Evolutionary conservation across 495 filamentous ascomycete genomes (phyloP), one percentile per base, ranked within the genome.

Genomic region (Tuber magnatum): DNA sequence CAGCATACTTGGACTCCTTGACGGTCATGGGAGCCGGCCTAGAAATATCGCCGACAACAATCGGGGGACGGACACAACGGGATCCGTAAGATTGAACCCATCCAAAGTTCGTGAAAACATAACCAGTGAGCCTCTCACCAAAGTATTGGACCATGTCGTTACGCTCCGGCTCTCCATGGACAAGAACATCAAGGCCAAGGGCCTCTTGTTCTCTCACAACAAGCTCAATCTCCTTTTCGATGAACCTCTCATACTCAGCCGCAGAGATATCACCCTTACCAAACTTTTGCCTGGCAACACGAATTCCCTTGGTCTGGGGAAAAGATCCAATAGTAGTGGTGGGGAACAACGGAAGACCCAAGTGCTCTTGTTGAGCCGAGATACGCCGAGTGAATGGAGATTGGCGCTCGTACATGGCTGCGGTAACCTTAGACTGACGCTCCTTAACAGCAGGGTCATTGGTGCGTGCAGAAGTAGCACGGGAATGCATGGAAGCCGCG

Each of bases 141-240:
- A 99, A 99, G 90, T 97, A 99, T 86, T 99, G 95, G 61, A 99
- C 95, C 95, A 99, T 99, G 90, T 99, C 95, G 86, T 98, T 98
- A 85, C 95, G 93, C 89, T 99, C 95, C 71, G 95, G 94, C 88
- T 99, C 95, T 83, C 95, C 95, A 87, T 99, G 95, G 76, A 99
- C 95, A 83, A 92, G 91, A 83, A 99, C 96, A 82, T 98, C 95
- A 35, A 99, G 91, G 83, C 89, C 93, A 80, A 99, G 94, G 86
- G 97, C 94, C 81, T 98, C 94, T 88, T 99, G 95, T 86, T 98
- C 92, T 87, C 92, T 91, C 86, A 99, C 88, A 82, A 93, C 92
- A 69, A 93, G 89, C 81, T 92, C 85, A 84, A 99, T 99, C 88
- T 99, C 96, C 88, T 94, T 91, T 88, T 97, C 91, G 80, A 99